Percentiles rank a stretch among this genome's conserved stretches.
phyloP scores from a whole-genome alignment of 2,329 filamentous ascomycete species.

The Saccharata proteae region DNA sequence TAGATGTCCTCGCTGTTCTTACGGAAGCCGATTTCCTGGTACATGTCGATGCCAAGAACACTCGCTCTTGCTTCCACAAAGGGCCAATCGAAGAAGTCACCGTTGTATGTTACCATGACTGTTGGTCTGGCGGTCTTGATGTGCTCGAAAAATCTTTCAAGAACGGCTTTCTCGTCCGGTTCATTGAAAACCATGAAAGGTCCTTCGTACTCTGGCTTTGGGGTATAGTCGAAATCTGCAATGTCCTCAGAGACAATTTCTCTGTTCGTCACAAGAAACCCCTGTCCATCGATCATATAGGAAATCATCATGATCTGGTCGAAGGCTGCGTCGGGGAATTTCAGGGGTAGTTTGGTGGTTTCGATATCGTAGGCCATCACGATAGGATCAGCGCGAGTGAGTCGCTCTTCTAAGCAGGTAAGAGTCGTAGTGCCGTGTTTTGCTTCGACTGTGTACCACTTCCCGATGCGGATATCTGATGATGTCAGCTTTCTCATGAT shows the following conservation, averaged over 20 bases:
- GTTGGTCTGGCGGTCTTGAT: conserved; percentile 91
- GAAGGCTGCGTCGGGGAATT: conserved; percentile 88
- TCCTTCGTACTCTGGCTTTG: conserved; percentile 88
- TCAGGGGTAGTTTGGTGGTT: conserved; percentile 87
- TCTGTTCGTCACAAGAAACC: conserved; percentile 93
- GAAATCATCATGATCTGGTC: conserved; percentile 99
- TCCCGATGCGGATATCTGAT: conserved; percentile 83
- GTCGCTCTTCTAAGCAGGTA: conserved; percentile 70
- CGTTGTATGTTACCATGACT: conserved; percentile 99
- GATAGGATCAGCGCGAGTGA: conserved; percentile 88
- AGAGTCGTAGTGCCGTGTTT: conserved; percentile 84
- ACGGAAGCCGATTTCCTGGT: conserved; percentile 91
- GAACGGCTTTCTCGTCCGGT: conserved; percentile 72
- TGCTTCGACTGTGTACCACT: conserved; percentile 92
- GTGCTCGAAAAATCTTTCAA: conserved; percentile 90
- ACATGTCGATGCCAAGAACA: conserved; percentile 96
- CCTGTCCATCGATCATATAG: conserved; percentile 99
- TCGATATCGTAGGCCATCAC: conserved; percentile 99
- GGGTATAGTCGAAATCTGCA: conserved; percentile 94
- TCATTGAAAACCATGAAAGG: conserved; percentile 99
- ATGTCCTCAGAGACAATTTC: conserved; percentile 98
- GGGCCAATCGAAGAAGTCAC: conserved; percentile 99
- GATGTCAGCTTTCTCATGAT: neutral
- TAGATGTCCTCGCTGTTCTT: conserved; percentile 95
- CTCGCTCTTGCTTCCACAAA: conserved; percentile 91